Percentiles rank a stretch among this genome's conserved stretches.
These are phyloP conservation scores for Avena insularis DNA, from an alignment of 176 grass and related monocot genomes.

Conservation along the genomic window DNA sequence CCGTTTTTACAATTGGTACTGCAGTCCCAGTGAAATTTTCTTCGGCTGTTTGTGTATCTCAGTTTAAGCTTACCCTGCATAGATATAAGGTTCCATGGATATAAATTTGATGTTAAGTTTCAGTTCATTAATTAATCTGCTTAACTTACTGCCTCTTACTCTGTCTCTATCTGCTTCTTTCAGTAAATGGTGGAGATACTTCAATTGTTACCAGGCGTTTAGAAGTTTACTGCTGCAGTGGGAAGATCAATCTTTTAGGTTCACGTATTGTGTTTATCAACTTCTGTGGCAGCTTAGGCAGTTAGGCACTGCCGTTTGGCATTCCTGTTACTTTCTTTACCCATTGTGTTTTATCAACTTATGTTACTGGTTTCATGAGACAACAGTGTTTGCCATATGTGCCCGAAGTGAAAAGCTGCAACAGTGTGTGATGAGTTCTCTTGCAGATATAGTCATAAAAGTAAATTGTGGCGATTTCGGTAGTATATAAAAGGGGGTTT, in stretches of 20 bases:
- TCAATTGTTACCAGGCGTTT: not conserved
- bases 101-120: not conserved
- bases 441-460: too few species aligned
- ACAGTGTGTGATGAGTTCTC: not conserved
- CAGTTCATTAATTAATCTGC: not conserved
- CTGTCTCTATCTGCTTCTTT: not conserved
- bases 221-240: not conserved
- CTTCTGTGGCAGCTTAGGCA: not conserved
- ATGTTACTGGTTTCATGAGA: not conserved
- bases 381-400: not conserved
- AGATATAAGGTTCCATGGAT: not conserved
- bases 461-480: too few species aligned
- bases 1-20: not conserved
- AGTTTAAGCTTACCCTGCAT: not conserved
- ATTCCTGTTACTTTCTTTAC: not conserved
- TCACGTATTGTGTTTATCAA: not conserved
- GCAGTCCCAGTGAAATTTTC: not conserved
- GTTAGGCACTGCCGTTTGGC: not conserved
- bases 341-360: not conserved
- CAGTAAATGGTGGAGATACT: not conserved
- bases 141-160: not conserved
- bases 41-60: not conserved
- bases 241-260: not conserved
- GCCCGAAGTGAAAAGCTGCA: not conserved
- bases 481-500: too few species aligned